These are phyloP conservation scores for Vaccinium corymbosum DNA, from an alignment of 148 eudicot species.

Conservation along the genomic window DNA sequence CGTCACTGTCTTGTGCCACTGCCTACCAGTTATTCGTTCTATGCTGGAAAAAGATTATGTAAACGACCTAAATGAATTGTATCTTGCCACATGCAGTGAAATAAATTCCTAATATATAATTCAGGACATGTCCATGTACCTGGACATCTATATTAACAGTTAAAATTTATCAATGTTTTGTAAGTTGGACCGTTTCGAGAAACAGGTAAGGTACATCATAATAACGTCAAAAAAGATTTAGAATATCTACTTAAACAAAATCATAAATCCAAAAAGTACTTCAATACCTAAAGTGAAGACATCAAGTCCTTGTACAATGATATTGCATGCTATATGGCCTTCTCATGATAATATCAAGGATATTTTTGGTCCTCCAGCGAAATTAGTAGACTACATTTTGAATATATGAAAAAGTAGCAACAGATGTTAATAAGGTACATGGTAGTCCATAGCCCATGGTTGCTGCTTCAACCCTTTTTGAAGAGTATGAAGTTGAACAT, in stretches of 20 bases:
- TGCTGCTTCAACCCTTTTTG: background rate
- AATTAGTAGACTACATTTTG: background rate
- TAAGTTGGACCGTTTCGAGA: background rate
- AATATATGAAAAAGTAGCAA: background rate
- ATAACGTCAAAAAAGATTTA: background rate
- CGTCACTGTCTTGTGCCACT: background rate
- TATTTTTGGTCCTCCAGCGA: background rate
- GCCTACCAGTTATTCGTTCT: background rate
- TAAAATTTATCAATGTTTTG: background rate
- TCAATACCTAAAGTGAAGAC: background rate
- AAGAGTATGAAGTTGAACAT: background rate
- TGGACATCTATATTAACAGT: background rate
- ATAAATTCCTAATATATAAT: too few species aligned
- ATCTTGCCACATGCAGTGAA: background rate
- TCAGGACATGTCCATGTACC: background rate
- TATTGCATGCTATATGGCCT: background rate
- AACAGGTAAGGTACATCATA: background rate
- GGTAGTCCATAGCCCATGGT: background rate
- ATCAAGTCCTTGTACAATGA: background rate
- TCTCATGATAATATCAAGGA: background rate
- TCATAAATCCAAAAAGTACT: too few species aligned
- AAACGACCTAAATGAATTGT: background rate
- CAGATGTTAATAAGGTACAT: background rate
- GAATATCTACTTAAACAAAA: background rate
- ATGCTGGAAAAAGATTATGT: background rate